These are phyloP conservation scores for Colletotrichum tropicale DNA, from an alignment of 2,329 filamentous ascomycete genomes.

Conservation along the genomic window DNA sequence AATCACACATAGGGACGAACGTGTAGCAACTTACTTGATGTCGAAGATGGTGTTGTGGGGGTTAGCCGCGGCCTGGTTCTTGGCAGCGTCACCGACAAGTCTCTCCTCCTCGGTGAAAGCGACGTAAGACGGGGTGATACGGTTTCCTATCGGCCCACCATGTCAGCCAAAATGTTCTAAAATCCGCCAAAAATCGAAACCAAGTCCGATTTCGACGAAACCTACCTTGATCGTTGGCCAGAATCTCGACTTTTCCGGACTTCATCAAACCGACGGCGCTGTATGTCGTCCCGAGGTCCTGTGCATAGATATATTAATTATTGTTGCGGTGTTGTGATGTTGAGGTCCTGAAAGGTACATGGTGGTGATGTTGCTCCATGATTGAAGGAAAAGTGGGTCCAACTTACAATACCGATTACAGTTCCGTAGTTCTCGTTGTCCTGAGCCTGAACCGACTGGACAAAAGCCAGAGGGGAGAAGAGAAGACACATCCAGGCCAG, in stretches of 20 bases:
- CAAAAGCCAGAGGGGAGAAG: slow-evolving; percentile 85
- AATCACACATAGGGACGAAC: too few species aligned
- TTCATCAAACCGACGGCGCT: slow-evolving; percentile 37
- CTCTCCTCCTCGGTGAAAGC: slow-evolving; percentile 97
- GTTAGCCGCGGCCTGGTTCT: slow-evolving; percentile 90
- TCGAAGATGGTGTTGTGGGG: slow-evolving; percentile 79
- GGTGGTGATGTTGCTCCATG: rapidly evolving
- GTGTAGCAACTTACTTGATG: slow-evolving; percentile 79
- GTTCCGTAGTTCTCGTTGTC: slow-evolving; percentile 82
- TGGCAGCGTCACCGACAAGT: slow-evolving; percentile 94
- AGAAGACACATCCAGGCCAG: slow-evolving; percentile 91
- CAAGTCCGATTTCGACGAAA: background rate
- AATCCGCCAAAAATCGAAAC: background rate
- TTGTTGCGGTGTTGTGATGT: background rate
- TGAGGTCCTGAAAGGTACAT: rapidly evolving
- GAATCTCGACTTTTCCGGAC: slow-evolving; percentile 79
- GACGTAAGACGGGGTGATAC: slow-evolving; percentile 94
- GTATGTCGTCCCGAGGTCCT: slow-evolving; percentile 87
- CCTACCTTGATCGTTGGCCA: slow-evolving; percentile 83
- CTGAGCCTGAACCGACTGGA: slow-evolving; percentile 76
- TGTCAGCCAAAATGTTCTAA: background rate
- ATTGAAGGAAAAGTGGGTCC: background rate
- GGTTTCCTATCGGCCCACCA: slow-evolving; percentile 69
- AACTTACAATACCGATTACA: slow-evolving; percentile 86
- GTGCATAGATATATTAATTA: background rate